Percentiles rank a stretch among this genome's conserved stretches.
Evolutionary conservation across 768 basidiomycete genomes (phyloP).

Genomic region (Gymnopilus junonius): DNA sequence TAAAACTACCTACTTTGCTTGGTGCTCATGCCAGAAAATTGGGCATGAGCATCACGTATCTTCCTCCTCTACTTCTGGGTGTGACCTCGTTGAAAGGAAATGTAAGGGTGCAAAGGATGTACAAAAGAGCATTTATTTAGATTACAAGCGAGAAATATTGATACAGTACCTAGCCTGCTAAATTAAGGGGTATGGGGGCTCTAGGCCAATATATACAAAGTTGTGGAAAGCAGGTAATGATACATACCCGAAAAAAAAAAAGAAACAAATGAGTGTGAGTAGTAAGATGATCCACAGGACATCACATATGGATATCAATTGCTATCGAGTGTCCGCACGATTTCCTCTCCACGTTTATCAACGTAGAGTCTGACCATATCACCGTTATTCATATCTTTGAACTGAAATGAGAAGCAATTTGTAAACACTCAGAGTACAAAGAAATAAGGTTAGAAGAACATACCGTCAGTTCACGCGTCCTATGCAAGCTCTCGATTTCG

Average conservation of each 20-base stretch:
- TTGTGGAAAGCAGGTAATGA: background rate
- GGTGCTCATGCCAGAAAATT: constrained; percentile 21
- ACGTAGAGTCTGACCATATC: constrained; percentile 56
- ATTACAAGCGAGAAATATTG: background rate
- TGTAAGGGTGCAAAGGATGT: too few species aligned
- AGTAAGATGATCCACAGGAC: background rate
- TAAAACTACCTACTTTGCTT: constrained; percentile 17
- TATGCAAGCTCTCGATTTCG: constrained; percentile 84
- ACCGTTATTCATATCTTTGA: constrained; percentile 53
- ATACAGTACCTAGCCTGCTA: background rate
- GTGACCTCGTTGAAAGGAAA: background rate
- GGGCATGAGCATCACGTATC: constrained; percentile 19
- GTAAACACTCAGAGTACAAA: background rate
- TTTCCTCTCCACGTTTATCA: constrained; percentile 56
- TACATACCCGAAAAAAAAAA: background rate
- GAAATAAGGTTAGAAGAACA: constrained; percentile 18
- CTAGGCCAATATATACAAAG: background rate
- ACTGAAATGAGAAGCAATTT: constrained; percentile 30
- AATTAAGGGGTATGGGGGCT: background rate
- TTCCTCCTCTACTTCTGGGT: constrained; percentile 14
- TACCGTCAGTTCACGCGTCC: constrained; percentile 79
- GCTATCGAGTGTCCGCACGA: constrained; percentile 21
- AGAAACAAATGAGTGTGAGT: background rate
- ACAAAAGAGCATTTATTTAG: background rate
- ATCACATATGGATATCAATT: background rate